Conservation (phyloP, 352 stramenopile species). For the Globisporangium abappressorium region DNA sequence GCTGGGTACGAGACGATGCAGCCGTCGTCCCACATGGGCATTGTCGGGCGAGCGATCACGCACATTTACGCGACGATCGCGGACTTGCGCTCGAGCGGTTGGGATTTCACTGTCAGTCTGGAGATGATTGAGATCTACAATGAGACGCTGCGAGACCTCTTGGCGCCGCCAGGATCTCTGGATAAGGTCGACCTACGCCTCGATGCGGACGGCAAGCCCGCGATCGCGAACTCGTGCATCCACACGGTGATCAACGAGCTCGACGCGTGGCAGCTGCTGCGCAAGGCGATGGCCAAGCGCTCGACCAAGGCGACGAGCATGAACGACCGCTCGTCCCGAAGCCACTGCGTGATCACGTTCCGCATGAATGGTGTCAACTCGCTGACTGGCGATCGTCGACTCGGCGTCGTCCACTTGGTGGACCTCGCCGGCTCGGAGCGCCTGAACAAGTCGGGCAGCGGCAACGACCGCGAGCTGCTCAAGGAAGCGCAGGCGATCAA, state of each 20-base stretch:
- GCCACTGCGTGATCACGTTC: constrained; percentile 85
- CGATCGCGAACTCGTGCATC: constrained; percentile 61
- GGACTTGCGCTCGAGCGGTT: constrained; percentile 60
- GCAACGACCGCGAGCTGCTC: constrained; percentile 67
- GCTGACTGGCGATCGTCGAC: constrained; percentile 50
- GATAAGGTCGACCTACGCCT: constrained; percentile 75
- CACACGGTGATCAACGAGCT: constrained; percentile 52
- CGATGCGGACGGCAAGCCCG: constrained; percentile 62
- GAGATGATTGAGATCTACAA: constrained; percentile 98
- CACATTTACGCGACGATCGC: constrained; percentile 75
- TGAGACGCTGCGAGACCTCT: constrained; percentile 93
- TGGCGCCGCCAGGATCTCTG: constrained; percentile 56
- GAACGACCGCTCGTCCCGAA: constrained; percentile 83
- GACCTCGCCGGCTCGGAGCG: constrained; percentile 84
- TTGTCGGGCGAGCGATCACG: constrained; percentile 72
- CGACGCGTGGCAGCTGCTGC: constrained; percentile 63
- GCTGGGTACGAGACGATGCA: constrained; percentile 31
- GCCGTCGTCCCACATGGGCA: constrained; percentile 62
- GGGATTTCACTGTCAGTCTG: constrained; percentile 66
- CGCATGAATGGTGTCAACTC: constrained; percentile 60
- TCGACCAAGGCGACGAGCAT: constrained; percentile 84
- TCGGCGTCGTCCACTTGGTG: constrained; percentile 73
- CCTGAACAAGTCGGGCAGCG: constrained; percentile 77
- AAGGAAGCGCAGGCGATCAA: constrained; percentile 87
- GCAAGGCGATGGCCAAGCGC: constrained; percentile 53